These are phyloP conservation scores for Cystobasidium tubakii DNA, from an alignment of 768 basidiomycete genomes.

Conservation along the genomic window DNA sequence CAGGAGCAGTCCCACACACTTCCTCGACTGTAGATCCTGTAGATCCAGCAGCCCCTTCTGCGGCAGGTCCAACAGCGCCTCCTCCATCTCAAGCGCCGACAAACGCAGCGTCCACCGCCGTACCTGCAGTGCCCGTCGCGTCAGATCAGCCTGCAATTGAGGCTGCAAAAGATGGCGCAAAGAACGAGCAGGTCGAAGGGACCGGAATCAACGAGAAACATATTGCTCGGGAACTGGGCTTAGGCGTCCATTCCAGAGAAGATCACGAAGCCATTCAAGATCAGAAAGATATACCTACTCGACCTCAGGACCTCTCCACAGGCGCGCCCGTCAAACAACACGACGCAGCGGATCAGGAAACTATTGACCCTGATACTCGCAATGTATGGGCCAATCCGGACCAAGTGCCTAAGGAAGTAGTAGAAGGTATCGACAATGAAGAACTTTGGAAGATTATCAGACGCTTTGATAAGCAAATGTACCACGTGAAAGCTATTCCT, in stretches of 20 bases:
- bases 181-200: not conserved
- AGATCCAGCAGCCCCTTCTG: not conserved
- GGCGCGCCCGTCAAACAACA: slow-evolving; percentile 33
- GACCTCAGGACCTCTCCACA: slow-evolving; percentile 26
- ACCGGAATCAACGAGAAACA: not conserved
- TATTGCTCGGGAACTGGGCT: slow-evolving; percentile 11
- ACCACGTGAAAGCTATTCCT: slow-evolving; percentile 50
- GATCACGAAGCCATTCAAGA: slow-evolving; percentile 12
- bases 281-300: not conserved
- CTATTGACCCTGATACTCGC: slow-evolving; percentile 20
- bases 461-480: slow-evolving; percentile 54
- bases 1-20: not conserved
- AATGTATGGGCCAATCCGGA: slow-evolving; percentile 20
- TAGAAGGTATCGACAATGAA: slow-evolving; percentile 51
- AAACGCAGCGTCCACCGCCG: not conserved
- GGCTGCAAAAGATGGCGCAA: slow-evolving; percentile 9
- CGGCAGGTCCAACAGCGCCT: not conserved
- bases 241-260: not conserved
- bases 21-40: not conserved
- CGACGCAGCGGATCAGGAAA: slow-evolving; percentile 24
- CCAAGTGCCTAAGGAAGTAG: slow-evolving; percentile 29
- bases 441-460: slow-evolving; percentile 51
- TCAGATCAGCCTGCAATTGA: slow-evolving; percentile 13
- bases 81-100: not conserved
- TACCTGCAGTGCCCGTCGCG: not conserved